Percentiles rank a stretch among this genome's conserved stretches.
These are phyloP conservation scores for Drechslerella stenobrocha DNA, from an alignment of 2,329 filamentous ascomycete genomes.

Conservation along the genomic window DNA sequence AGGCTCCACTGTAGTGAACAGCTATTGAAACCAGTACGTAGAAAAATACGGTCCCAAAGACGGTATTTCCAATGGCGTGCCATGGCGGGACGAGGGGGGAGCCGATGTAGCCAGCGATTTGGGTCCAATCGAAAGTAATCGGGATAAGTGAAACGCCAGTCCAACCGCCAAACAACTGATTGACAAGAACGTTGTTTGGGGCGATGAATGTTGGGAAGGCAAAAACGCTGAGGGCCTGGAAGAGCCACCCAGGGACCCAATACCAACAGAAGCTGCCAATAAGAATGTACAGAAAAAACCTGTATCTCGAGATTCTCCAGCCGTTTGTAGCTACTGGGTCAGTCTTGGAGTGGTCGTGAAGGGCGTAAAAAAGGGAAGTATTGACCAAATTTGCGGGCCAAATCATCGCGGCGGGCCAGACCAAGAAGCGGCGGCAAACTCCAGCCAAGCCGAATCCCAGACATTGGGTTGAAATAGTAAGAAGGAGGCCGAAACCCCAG, in stretches of 20 bases:
- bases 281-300: slow-evolving; percentile 66
- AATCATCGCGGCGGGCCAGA: slow-evolving; percentile 49
- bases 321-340: slow-evolving; percentile 63
- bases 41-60: slow-evolving; percentile 69
- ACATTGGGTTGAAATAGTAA: slow-evolving; percentile 61
- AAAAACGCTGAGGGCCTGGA: slow-evolving; percentile 70
- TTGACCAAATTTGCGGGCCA: slow-evolving; percentile 66
- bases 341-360: slow-evolving; percentile 67
- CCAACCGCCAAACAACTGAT: slow-evolving; percentile 72
- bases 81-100: slow-evolving; percentile 72
- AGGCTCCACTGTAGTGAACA: slow-evolving; percentile 68
- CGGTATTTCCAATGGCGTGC: slow-evolving; percentile 73
- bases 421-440: slow-evolving; percentile 46
- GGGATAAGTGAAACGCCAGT: slow-evolving; percentile 70
- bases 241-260: slow-evolving; percentile 70
- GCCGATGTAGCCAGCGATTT: slow-evolving; percentile 69
- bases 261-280: slow-evolving; percentile 66
- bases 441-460: slow-evolving; percentile 64
- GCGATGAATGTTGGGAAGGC: slow-evolving; percentile 73
- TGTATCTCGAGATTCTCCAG: slow-evolving; percentile 68
- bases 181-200: slow-evolving; percentile 69
- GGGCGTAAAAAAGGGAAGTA: slow-evolving; percentile 70
- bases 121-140: slow-evolving; percentile 76
- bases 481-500: slow-evolving; percentile 59
- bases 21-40: slow-evolving; percentile 65